Percentiles rank a stretch among this genome's conserved stretches.
phyloP scores from a whole-genome alignment of 164 flowering plant genomes.

The Platanus orientalis region DNA sequence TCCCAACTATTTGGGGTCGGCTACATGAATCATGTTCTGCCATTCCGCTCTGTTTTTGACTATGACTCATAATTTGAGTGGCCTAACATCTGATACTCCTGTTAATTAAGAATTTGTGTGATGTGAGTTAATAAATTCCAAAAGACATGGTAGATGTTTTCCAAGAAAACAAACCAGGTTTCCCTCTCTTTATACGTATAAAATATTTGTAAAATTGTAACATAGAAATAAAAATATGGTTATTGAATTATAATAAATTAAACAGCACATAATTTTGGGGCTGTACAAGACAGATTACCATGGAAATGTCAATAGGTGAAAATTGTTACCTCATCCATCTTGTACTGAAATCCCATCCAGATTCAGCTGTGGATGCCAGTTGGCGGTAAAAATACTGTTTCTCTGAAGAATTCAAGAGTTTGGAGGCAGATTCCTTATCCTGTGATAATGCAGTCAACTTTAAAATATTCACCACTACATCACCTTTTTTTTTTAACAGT shows the following conservation, averaged over 20 bases:
- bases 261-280: neutral
- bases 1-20: too few species aligned
- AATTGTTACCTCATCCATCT: constrained; percentile 89
- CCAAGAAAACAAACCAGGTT: neutral
- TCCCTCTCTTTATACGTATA: neutral
- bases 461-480: neutral
- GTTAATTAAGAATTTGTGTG: too few species aligned
- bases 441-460: constrained; percentile 16
- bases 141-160: neutral
- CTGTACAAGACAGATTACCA: neutral
- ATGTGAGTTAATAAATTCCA: neutral
- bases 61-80: neutral
- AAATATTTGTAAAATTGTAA: neutral
- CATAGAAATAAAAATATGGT: neutral
- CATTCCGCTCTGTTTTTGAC: too few species aligned
- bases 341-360: constrained; percentile 98
- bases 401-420: constrained; percentile 35
- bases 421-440: constrained; percentile 73
- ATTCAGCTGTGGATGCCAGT: constrained; percentile 86
- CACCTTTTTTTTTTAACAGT: neutral
- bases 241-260: neutral
- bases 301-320: neutral
- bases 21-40: too few species aligned
- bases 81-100: neutral
- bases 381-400: constrained; percentile 64